Evolutionary conservation across 441 rosid species (phyloP).

Genomic region (Pelargonium myrrhifolium): DNA sequence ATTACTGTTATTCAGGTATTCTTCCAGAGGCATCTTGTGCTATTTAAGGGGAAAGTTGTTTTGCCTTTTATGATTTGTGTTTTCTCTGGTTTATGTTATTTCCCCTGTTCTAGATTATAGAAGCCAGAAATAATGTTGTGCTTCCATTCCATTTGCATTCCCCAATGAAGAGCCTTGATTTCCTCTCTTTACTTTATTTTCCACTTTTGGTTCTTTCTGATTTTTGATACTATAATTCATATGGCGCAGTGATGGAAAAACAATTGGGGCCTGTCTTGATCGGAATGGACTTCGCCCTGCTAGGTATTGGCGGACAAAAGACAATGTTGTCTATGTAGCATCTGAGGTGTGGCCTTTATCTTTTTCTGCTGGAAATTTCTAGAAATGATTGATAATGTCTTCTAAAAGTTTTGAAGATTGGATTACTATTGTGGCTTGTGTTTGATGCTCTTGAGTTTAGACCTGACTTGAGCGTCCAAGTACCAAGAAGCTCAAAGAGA

Average conservation of each 20-base stretch:
- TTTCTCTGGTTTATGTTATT: slow-evolving; percentile 1
- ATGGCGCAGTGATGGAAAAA: slow-evolving; percentile 93
- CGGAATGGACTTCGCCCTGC: slow-evolving; percentile 99
- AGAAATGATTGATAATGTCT: slow-evolving; percentile 7
- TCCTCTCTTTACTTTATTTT: neutral
- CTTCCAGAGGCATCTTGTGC: slow-evolving; percentile 12
- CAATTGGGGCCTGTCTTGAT: slow-evolving; percentile 98
- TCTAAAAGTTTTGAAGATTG: neutral
- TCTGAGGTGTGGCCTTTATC: slow-evolving; percentile 70
- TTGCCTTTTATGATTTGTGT: slow-evolving; percentile 3
- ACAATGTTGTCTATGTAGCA: slow-evolving; percentile 95
- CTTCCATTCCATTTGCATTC: neutral
- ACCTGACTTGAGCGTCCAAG: neutral
- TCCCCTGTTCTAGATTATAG: neutral
- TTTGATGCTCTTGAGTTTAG: neutral
- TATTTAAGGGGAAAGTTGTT: neutral
- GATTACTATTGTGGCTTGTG: neutral
- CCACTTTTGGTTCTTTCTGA: slow-evolving; percentile 22
- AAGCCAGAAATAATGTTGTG: neutral
- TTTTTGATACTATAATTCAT: slow-evolving; percentile 32
- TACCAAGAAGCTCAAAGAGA: slow-evolving; percentile 2
- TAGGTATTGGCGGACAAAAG: slow-evolving; percentile 90
- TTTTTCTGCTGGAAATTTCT: slow-evolving; percentile 21
- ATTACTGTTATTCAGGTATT: slow-evolving; percentile 89
- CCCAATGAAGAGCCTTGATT: neutral